A percentile compares a stretch with the other conserved stretches of the same genome.
Evolutionary conservation across 306 rosid genomes (phyloP).

Genomic region (Fragaria ananassa): DNA sequence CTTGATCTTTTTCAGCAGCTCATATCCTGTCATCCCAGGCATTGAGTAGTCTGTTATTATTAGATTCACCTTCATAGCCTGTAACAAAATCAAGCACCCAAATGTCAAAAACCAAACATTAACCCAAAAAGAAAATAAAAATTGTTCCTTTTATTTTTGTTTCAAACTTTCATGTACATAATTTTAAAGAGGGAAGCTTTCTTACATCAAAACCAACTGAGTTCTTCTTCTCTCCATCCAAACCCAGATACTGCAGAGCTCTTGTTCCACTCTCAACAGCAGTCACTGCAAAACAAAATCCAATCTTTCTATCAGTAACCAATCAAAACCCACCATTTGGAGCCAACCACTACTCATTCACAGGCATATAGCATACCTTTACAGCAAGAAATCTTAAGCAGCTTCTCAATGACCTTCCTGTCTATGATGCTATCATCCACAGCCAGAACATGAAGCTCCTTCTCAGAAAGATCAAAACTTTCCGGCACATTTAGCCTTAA

Average conservation of each 20-base stretch:
- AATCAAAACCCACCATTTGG: not conserved
- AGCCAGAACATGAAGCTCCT: conserved; percentile 76
- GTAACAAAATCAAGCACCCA: conserved; percentile 27
- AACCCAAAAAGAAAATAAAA: not conserved
- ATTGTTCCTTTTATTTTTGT: not conserved
- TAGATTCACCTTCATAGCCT: conserved; percentile 81
- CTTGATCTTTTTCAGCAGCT: conserved; percentile 87
- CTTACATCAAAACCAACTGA: conserved; percentile 74
- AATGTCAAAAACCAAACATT: not conserved
- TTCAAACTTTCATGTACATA: not conserved
- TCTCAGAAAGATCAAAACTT: conserved; percentile 28
- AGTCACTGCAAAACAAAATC: conserved; percentile 57
- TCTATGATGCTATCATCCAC: conserved; percentile 87
- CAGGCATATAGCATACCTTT: conserved; percentile 46
- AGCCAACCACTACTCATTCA: not conserved
- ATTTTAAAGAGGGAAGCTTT: not conserved
- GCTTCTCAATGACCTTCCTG: conserved; percentile 73
- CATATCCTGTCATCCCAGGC: conserved; percentile 99
- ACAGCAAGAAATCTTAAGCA: conserved; percentile 75
- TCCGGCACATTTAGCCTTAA: conserved; percentile 39
- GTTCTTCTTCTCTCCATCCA: conserved; percentile 62
- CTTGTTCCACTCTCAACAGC: conserved; percentile 89
- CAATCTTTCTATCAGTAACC: not conserved
- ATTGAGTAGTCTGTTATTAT: conserved; percentile 95
- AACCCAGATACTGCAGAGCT: conserved; percentile 86